Evolutionary conservation across 2,329 filamentous ascomycete genomes (phyloP), one percentile per base, ranked within the genome.

Genomic region (Nemania diffusa): DNA sequence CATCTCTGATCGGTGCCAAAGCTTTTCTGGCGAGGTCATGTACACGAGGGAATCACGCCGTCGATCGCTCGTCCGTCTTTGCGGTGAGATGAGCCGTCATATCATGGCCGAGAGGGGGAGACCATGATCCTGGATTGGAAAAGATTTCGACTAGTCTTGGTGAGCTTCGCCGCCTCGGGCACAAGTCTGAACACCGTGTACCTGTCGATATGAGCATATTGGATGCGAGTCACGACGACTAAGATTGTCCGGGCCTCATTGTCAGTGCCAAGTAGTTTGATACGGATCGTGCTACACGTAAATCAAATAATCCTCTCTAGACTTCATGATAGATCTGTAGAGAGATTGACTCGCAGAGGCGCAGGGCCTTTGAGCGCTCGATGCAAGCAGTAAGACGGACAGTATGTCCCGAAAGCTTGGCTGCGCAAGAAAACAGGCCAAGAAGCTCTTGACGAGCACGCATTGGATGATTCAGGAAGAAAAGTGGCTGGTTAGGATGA

Each of bases 351-450:
- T 53, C 32, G n/a, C 32, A 48, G 58, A 57, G 44, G 42, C 60
- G 59, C 48, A 66, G 56, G 56, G 56, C 22, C 56, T 60, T 56
- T 48, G 34, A 51, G 40, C 37, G 60, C 52, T 60, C 34, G 55
- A 68, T 68, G 56, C 68, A 68, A 52, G 68, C 62, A 63, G 68
- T 68, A 65, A 68, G 68, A 64, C 65, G 68, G 68, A 58, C 60
- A 59, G 27, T 44, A 65, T 64, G 62, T 64, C 68, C 65, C 68
- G 68, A 66, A 64, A 50, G 68, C 68, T 68, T 70, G 68, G 68
- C 65, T 64, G 62, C 59, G 57, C 66, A 52, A 64, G 53, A 52
- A 65, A 57, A 57, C 57, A 58, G 64, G 67, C 64, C 63, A 64
- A 67, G 67, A 64, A 56, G 60, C 48, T 64, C 57, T 22, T 52